Conservation (phyloP, 768 basidiomycete genomes). For the Suillus lakei region DNA sequence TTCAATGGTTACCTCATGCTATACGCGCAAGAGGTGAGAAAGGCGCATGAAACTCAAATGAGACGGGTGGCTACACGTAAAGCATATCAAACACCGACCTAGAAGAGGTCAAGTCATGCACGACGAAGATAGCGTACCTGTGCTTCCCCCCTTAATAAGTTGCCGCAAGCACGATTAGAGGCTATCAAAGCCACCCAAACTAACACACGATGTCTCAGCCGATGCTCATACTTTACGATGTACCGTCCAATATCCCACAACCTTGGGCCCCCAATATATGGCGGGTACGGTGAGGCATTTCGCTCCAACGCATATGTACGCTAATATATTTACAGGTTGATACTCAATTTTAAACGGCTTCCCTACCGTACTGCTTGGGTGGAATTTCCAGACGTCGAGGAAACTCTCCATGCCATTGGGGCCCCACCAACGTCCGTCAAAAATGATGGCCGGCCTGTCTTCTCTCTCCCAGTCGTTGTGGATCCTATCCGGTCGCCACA, state of each 20-base stretch:
- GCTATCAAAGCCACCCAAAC: background rate
- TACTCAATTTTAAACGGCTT: constrained; percentile 79
- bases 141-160: constrained; percentile 18
- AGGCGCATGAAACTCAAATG: background rate
- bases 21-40: background rate
- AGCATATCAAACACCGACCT: constrained; percentile 6
- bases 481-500: constrained; percentile 55
- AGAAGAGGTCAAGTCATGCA: too few relatives aligned
- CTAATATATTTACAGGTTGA: constrained; percentile 49
- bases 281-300: constrained; percentile 59
- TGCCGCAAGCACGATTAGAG: background rate
- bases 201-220: constrained; percentile 46
- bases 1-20: background rate
- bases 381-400: constrained; percentile 71
- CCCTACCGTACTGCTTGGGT: constrained; percentile 73
- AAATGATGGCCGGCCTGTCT: constrained; percentile 63
- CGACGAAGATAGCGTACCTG: constrained; percentile 4
- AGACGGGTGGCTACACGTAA: constrained; percentile 3
- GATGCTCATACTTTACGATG: constrained; percentile 68
- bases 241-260: constrained; percentile 60
- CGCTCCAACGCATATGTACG: background rate
- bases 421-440: constrained; percentile 60
- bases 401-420: constrained; percentile 57
- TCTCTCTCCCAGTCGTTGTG: constrained; percentile 71
- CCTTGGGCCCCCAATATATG: constrained; percentile 82